Conservation (phyloP, 345 rosid species). For the Populus ilicifolia region DNA sequence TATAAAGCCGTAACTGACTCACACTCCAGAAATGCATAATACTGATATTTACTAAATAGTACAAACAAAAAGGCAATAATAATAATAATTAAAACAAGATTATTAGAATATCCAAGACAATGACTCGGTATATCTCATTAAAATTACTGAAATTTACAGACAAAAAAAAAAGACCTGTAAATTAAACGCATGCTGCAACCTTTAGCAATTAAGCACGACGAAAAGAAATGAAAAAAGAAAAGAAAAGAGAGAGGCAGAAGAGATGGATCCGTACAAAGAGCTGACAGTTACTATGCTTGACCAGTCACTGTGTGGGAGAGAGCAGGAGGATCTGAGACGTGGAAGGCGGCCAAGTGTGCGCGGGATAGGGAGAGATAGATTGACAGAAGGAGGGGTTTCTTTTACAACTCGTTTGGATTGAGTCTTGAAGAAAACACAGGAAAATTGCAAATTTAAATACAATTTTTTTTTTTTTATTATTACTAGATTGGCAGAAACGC, state of each 20-base stretch:
- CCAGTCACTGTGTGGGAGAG: background rate
- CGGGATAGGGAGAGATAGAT: constrained; percentile 21
- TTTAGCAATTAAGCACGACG: background rate
- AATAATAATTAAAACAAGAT: background rate
- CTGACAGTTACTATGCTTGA: background rate
- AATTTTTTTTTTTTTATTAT: background rate
- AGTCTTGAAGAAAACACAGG: background rate
- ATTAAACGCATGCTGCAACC: constrained; percentile 7
- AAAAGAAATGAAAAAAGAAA: background rate
- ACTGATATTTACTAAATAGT: background rate
- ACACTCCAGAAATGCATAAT: background rate
- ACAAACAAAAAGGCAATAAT: background rate
- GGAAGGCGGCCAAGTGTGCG: constrained; percentile 23
- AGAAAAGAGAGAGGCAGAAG: background rate
- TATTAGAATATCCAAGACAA: background rate
- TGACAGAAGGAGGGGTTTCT: background rate
- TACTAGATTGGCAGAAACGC: background rate
- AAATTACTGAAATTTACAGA: background rate
- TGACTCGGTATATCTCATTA: background rate
- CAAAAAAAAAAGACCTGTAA: background rate
- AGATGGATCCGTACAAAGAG: constrained; percentile 11
- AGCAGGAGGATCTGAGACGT: constrained; percentile 11
- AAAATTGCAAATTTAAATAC: background rate
- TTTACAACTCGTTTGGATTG: background rate
- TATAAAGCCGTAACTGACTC: background rate